Evolutionary conservation across 2,329 filamentous ascomycete genomes (phyloP).

Genomic region (Trichoderma sp.): DNA sequence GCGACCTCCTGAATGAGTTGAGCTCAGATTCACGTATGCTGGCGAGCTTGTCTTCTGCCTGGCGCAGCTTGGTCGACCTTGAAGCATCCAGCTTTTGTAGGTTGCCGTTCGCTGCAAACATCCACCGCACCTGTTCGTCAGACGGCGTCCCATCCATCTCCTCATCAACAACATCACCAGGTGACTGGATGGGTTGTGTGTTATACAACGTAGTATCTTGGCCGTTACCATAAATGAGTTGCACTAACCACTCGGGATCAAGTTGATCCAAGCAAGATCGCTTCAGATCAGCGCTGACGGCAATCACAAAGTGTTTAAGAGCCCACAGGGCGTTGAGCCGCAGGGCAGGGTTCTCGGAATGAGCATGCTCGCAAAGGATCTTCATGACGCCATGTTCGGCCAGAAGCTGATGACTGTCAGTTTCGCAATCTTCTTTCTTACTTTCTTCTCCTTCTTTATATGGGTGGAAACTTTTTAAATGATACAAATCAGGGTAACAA

Average conservation of each 20-base stretch:
- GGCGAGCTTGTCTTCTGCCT: constrained; percentile 49
- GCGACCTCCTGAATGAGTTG: constrained; percentile 63
- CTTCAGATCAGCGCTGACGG: constrained; percentile 68
- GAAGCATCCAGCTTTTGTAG: constrained; percentile 34
- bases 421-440: constrained; percentile 2
- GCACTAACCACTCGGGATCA: constrained; percentile 74
- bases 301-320: constrained; percentile 82
- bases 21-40: constrained; percentile 63
- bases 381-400: constrained; percentile 70
- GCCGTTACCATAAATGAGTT: constrained; percentile 65
- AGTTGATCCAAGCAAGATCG: constrained; percentile 74
- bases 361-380: constrained; percentile 78
- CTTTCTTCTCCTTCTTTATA: neutral
- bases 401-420: constrained; percentile 55
- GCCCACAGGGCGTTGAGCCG: constrained; percentile 89
- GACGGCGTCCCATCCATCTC: constrained; percentile 56
- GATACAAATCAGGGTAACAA: neutral
- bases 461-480: too few relatives aligned
- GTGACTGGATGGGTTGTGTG: constrained; percentile 30
- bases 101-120: constrained; percentile 32
- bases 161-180: constrained; percentile 49
- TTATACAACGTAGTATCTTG: constrained; percentile 50
- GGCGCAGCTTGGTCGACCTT: constrained; percentile 44
- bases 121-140: constrained; percentile 42
- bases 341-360: constrained; percentile 73